Percentiles rank a stretch among this genome's conserved stretches.
These are phyloP conservation scores for Aphanocladium album DNA, from an alignment of 2,329 filamentous ascomycete species.

Conservation along the genomic window DNA sequence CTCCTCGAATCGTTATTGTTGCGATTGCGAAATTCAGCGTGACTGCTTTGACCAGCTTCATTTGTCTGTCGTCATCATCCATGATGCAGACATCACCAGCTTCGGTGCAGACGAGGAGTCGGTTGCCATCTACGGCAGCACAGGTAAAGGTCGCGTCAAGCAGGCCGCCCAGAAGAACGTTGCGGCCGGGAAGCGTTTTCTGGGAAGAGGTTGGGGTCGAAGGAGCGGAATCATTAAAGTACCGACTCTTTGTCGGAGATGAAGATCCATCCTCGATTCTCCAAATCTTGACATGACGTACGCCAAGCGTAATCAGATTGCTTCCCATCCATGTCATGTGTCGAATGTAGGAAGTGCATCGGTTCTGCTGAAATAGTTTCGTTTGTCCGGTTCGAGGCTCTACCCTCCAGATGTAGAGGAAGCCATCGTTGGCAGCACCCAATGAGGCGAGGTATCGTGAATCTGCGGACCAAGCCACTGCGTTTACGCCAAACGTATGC, in stretches of 20 bases:
- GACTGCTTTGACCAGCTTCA: conserved; percentile 63
- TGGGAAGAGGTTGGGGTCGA: conserved; percentile 28
- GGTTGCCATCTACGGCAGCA: conserved; percentile 66
- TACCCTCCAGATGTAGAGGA: conserved; percentile 85
- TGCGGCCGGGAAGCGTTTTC: conserved; percentile 76
- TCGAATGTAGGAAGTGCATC: conserved; percentile 81
- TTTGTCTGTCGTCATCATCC: conserved; percentile 68
- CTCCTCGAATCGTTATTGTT: conserved; percentile 58
- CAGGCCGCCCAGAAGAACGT: conserved; percentile 76
- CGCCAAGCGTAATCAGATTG: conserved; percentile 77
- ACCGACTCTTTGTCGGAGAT: conserved; percentile 61
- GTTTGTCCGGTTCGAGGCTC: conserved; percentile 77
- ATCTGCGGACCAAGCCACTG: conserved; percentile 84
- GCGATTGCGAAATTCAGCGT: conserved; percentile 63
- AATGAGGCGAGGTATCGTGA: conserved; percentile 83
- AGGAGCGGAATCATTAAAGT: conserved; percentile 37
- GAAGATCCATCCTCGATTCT: conserved; percentile 63
- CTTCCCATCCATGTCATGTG: conserved; percentile 89
- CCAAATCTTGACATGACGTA: conserved; percentile 93
- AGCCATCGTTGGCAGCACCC: conserved; percentile 86
- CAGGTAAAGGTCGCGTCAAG: conserved; percentile 82
- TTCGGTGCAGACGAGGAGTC: conserved; percentile 80
- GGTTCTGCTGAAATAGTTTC: conserved; percentile 77
- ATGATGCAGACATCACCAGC: conserved; percentile 84
- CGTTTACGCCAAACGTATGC: conserved; percentile 83